Evolutionary conservation across 768 basidiomycete species (phyloP).

Genomic region (Leccinum subtestaceum): DNA sequence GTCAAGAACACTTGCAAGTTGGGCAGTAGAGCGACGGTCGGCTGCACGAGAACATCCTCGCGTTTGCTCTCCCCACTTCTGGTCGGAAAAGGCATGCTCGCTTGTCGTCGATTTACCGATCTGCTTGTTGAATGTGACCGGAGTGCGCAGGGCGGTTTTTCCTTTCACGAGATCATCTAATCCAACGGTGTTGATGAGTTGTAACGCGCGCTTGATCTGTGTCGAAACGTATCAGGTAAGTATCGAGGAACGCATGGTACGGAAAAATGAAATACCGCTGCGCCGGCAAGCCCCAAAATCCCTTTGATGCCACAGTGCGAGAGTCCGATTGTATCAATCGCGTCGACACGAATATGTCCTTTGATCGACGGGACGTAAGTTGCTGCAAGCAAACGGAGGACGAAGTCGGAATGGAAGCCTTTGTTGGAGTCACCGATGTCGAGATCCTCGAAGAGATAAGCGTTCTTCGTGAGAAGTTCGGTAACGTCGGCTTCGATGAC

Average conservation of each 20-base stretch:
- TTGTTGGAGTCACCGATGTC: not conserved
- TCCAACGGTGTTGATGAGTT: not conserved
- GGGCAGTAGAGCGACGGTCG: too few species aligned
- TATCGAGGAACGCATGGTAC: not conserved
- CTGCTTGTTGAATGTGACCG: not conserved
- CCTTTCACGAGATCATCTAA: too few species aligned
- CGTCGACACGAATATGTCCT: not conserved
- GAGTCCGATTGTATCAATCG: not conserved
- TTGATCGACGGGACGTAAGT: not conserved
- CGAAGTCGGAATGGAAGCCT: not conserved
- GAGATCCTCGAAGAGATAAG: not conserved
- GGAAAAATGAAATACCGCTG: not conserved
- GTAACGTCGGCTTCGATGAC: accelerated
- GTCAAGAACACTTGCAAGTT: too few species aligned
- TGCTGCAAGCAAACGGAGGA: not conserved
- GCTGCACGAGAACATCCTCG: too few species aligned
- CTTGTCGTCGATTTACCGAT: not conserved
- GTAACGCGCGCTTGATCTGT: not conserved
- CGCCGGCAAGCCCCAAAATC: not conserved
- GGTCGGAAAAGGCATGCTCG: not conserved
- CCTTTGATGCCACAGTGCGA: not conserved
- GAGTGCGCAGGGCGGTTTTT: not conserved
- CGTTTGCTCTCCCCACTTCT: not conserved
- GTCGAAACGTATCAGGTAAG: not conserved
- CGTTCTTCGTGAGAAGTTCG: not conserved